These are phyloP conservation scores for Mortierella sp. DNA, from an alignment of 371 early-diverging fungal species.

Conservation along the genomic window DNA sequence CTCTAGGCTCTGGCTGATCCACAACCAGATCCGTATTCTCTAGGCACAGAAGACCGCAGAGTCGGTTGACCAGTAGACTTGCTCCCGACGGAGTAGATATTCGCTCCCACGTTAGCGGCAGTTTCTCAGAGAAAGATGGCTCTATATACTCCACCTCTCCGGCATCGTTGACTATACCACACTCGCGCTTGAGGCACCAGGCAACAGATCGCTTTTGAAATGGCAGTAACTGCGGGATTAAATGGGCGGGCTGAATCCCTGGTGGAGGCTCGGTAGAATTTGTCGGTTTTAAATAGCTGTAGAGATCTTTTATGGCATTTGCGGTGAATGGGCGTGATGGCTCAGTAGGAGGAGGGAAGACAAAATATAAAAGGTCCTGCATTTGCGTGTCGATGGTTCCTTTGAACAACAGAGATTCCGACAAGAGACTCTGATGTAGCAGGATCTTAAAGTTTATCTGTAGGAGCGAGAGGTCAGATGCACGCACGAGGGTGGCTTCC, in stretches of 20 bases:
- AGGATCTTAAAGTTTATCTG: constrained; percentile 6
- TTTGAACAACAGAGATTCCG: not conserved
- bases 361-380: constrained; percentile 30
- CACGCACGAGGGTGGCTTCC: not conserved
- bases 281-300: constrained; percentile 26
- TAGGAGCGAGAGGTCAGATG: not conserved
- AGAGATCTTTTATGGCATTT: constrained; percentile 40
- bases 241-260: constrained; percentile 20
- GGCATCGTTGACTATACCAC: constrained; percentile 11
- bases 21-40: not conserved
- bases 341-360: constrained; percentile 14
- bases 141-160: constrained; percentile 30
- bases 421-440: constrained; percentile 12
- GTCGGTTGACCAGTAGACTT: constrained; percentile 25
- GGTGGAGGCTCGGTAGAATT: constrained; percentile 8
- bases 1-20: constrained; percentile 23
- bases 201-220: constrained; percentile 39
- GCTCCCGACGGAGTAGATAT: constrained; percentile 4
- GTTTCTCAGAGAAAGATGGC: constrained; percentile 23
- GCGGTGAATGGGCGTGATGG: constrained; percentile 2
- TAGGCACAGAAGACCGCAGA: constrained; percentile 16
- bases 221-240: constrained; percentile 25
- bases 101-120: constrained; percentile 38
- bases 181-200: constrained; percentile 38
- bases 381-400: constrained; percentile 5